Conservation (phyloP, 2,329 filamentous ascomycete species). For the Plectosphaerella plurivora region DNA sequence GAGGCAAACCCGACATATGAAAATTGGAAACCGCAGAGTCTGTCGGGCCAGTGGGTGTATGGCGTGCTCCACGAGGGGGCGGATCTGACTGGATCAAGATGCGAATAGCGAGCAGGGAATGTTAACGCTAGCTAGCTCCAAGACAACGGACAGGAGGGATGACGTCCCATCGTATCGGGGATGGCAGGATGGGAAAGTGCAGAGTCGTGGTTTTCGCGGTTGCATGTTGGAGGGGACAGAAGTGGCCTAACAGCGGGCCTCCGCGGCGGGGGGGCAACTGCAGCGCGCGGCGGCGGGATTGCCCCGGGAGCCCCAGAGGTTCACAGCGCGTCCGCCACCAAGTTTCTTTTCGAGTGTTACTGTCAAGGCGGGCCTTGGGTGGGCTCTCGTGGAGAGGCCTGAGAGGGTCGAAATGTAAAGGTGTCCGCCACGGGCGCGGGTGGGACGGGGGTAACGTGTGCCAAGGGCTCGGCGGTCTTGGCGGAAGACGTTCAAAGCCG, state of each 20-base stretch:
- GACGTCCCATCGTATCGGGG: background rate
- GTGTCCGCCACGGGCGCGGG: background rate
- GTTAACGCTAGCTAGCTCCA: background rate
- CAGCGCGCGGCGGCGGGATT: too few species aligned
- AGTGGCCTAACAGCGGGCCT: too few species aligned
- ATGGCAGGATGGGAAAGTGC: background rate
- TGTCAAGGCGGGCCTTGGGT: too few species aligned
- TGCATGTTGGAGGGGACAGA: too few species aligned
- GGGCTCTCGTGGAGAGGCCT: too few species aligned
- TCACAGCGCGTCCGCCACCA: too few species aligned
- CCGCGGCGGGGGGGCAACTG: too few species aligned
- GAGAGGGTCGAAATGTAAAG: background rate
- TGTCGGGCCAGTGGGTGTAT: background rate
- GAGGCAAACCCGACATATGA: background rate
- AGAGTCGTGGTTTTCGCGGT: too few species aligned
- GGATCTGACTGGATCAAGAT: background rate
- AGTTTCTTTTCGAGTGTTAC: too few species aligned
- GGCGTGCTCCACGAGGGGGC: background rate
- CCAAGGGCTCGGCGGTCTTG: background rate
- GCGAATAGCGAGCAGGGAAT: background rate
- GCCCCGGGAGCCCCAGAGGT: too few species aligned
- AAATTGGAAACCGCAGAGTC: background rate
- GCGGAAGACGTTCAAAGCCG: background rate
- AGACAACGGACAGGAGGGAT: background rate
- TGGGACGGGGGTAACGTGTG: background rate